Evolutionary conservation across 2,329 filamentous ascomycete genomes (phyloP), one percentile per base, ranked within the genome.

Genomic region (Sclerotinia borealis): DNA sequence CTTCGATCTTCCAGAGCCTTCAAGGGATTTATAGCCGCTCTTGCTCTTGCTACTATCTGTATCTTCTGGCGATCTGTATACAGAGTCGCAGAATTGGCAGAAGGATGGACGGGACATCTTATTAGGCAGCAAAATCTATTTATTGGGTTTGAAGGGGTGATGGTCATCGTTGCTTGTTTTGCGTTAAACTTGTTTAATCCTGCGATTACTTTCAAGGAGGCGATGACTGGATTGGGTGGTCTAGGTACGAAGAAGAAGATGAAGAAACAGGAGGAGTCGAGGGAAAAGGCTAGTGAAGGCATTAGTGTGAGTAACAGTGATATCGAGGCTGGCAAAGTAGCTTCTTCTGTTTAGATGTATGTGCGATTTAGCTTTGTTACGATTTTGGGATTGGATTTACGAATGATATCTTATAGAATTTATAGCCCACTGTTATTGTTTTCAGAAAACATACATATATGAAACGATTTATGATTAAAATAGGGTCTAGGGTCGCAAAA

Each of bases 11-110:
- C 59, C 10, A 61, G 43, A 41, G 61, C 48, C 4, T 68, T 76
- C 73, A 41, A 72, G 19, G 68, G 65, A 3, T 70, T 70, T 59
- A 39, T 70, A 3, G 39, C 19, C 31, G 68, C 70, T 4, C 74
- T 85, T 27, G 69, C 76, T 0, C 68, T 84, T 3, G 79, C 83
- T 0, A 85, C 83, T 9, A 63, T 85, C 1, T 79, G 77, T 59
- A 83, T 87, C 66, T 81, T 86, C 64, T 80, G 83, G 43, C 76
- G 85, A 29, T 83, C 79, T 50, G 79, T 83, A 34, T 88, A 83
- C 70, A 78, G 85, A 59, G 81, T 85, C 27, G 80, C 80, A 0
- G 85, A 87, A 74, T 71, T 87, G 47, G 59, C 39, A 41, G 65
- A 70, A 31, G 68, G 69, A 1, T 91, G 85, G 82, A 74, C 71